Evolutionary conservation across 176 grass and related monocot genomes (phyloP).

Genomic region (Eleusine indica): DNA sequence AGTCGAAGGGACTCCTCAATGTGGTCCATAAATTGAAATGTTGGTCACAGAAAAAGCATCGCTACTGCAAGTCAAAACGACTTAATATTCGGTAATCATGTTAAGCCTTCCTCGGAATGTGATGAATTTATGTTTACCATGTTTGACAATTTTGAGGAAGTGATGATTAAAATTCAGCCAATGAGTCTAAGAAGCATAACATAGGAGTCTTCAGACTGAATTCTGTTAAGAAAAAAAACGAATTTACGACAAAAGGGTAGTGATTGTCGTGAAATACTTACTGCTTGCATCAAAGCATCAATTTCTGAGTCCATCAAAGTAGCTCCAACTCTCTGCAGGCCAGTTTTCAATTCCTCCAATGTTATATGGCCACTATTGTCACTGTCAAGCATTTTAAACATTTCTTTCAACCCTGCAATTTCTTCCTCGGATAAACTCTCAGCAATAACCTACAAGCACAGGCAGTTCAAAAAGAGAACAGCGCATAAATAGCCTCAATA

Average conservation of each 20-base stretch:
- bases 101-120: background rate
- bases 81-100: background rate
- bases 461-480: constrained; percentile 5
- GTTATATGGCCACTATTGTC: constrained; percentile 84
- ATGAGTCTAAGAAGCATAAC: background rate
- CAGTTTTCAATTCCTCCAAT: constrained; percentile 69
- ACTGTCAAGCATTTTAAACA: constrained; percentile 83
- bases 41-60: constrained; percentile 5
- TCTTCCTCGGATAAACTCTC: constrained; percentile 80
- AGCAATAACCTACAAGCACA: constrained; percentile 66
- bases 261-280: constrained; percentile 42
- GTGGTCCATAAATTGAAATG: constrained; percentile 24
- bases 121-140: background rate
- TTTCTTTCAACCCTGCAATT: constrained; percentile 80
- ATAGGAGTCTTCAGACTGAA: background rate
- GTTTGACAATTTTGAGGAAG: background rate
- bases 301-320: constrained; percentile 79
- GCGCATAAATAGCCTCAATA: background rate
- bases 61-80: constrained; percentile 22
- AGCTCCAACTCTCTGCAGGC: constrained; percentile 68
- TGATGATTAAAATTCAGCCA: background rate
- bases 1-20: background rate
- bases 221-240: background rate
- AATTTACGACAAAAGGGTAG: background rate
- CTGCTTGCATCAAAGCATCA: constrained; percentile 72